Evolutionary conservation across 164 flowering plant species (phyloP), one percentile per base, ranked within the genome.

Genomic region (Macadamia tetraphylla): DNA sequence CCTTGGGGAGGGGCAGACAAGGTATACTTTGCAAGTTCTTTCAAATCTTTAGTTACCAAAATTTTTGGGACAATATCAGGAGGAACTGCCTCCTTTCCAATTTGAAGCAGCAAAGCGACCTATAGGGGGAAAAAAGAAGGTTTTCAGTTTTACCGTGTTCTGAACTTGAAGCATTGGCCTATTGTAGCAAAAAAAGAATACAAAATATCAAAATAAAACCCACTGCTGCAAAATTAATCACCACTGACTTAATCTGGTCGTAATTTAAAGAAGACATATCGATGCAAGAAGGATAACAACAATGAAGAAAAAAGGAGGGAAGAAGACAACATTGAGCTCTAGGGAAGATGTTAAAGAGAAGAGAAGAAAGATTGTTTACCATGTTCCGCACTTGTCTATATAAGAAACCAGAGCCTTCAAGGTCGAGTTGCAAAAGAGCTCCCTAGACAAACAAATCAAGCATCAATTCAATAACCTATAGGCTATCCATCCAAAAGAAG

Each of bases 311-410:
- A 23, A 23, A 23, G 23, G 23, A 23, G 23, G 23, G 23, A 23
- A 46, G 13, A 46, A 11, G 13, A 15, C 12, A 23, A 56, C 4
- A 32, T 55, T 40, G 23, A 68, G 61, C 48, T 55, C 12, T 30
- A 56, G 43, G 14, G 59, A 46, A 59, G 64, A 64, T 29, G 5
- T 17, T 29, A 66, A 52, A 44, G 12, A 31, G 40, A 31, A 14
- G 52, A 56, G 29, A 55, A 55, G 57, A 63, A 14, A 35, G 40
- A 35, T 35, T 35, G 40, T 43, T 70, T 81, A 92, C 97, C 97
- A 90, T 94, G 81, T 91, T 94, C n/a, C 97, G 80, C 58, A 94
- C 98, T 88, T 94, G 95, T 81, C 91, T 75, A 71, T 91, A 88
- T 57, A 94, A 63, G 78, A 91, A 94, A 55, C 96, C 97, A 3